Conservation (phyloP, 352 stramenopile species). For the Globisporangium radiosum region DNA sequence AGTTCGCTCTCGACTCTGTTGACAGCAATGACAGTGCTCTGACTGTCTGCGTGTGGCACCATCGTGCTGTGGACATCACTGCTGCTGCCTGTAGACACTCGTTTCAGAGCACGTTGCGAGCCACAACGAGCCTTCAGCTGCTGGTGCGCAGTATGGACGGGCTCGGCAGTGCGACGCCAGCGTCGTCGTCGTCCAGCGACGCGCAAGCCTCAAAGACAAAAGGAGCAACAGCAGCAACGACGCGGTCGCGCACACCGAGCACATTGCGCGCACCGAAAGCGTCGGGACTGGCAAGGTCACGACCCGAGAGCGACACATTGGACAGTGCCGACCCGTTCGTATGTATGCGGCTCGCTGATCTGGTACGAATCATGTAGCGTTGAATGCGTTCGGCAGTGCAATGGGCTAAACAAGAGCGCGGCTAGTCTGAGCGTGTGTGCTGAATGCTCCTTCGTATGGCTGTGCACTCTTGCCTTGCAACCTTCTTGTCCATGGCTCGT, state of each 20-base stretch:
- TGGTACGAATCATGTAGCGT: constrained; percentile 13
- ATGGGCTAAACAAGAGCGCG: too few relatives aligned
- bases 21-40: too few relatives aligned
- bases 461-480: not conserved
- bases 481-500: not conserved
- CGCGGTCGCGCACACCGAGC: not conserved
- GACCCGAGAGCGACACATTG: not conserved
- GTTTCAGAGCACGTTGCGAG: constrained; percentile 23
- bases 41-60: too few relatives aligned
- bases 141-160: constrained; percentile 2
- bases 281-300: not conserved
- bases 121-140: not conserved
- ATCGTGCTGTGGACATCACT: not conserved
- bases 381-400: not conserved
- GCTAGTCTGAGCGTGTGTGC: too few relatives aligned
- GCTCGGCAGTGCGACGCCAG: not conserved
- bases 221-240: not conserved
- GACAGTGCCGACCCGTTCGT: constrained; percentile 22
- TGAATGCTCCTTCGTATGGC: not conserved
- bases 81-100: constrained; percentile 18
- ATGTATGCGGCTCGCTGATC: constrained; percentile 23
- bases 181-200: too few relatives aligned
- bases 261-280: constrained; percentile 3
- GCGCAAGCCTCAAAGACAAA: not conserved
- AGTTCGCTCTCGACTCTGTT: not conserved